Percentiles rank a stretch among this genome's conserved stretches.
Evolutionary conservation across 1,139 yeast species (phyloP).

Genomic region (Nadsonia starkeyi-henricii): DNA sequence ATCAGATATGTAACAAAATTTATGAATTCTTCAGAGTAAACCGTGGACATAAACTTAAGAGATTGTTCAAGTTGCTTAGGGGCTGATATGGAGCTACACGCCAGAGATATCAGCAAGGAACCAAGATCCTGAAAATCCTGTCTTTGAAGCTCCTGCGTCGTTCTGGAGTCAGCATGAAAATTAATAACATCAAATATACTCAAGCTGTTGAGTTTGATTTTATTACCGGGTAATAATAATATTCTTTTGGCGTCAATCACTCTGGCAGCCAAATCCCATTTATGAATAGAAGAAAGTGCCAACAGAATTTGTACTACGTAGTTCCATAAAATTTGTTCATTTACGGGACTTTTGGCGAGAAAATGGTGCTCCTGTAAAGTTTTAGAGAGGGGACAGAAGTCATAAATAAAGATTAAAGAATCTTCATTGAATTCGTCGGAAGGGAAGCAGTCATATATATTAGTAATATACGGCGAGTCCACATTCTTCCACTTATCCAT

Average conservation of each 20-base stretch:
- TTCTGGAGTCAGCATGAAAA: slow-evolving; percentile 25
- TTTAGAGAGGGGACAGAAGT: slow-evolving; percentile 50
- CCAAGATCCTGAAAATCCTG: slow-evolving; percentile 49
- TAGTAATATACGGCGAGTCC: slow-evolving; percentile 44
- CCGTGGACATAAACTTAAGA: slow-evolving; percentile 6
- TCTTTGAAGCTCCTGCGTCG: slow-evolving; percentile 26
- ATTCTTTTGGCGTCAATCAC: slow-evolving; percentile 53
- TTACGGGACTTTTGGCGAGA: slow-evolving; percentile 27
- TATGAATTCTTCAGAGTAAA: slow-evolving; percentile 9
- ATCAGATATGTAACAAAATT: slow-evolving; percentile 11
- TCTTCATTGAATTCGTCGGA: slow-evolving; percentile 75
- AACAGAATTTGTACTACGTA: slow-evolving; percentile 60
- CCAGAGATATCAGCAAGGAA: slow-evolving; percentile 39
- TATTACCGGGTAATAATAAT: slow-evolving; percentile 53
- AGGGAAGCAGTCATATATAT: slow-evolving; percentile 70
- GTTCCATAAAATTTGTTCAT: slow-evolving; percentile 34
- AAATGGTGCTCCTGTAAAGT: slow-evolving; percentile 39
- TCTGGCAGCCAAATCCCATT: slow-evolving; percentile 47
- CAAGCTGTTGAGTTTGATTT: slow-evolving; percentile 57
- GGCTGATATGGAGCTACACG: slow-evolving; percentile 24
- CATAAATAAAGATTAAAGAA: slow-evolving; percentile 44
- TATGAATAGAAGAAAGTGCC: slow-evolving; percentile 54
- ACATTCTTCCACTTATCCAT: slow-evolving; percentile 38
- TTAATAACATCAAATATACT: slow-evolving; percentile 60
- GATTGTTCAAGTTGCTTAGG: slow-evolving; percentile 11